These are phyloP conservation scores for Rhododendron simsii DNA, from an alignment of 148 eudicot genomes.

Conservation along the genomic window DNA sequence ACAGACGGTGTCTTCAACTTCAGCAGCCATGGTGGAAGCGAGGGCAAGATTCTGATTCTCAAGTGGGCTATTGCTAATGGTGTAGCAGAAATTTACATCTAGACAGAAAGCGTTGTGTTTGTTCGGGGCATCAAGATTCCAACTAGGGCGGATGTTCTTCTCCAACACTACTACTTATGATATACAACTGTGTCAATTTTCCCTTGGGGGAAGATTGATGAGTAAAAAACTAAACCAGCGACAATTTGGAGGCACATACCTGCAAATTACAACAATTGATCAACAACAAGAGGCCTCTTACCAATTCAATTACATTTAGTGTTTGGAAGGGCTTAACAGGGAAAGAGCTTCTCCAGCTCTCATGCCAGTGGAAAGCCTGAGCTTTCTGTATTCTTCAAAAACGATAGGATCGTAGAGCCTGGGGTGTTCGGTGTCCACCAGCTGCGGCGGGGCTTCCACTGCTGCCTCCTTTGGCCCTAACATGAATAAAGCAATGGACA, in stretches of 20 bases:
- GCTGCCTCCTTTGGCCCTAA: constrained; percentile 33
- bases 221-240: not conserved
- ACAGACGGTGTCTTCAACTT: too few species aligned
- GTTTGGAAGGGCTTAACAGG: constrained; percentile 13
- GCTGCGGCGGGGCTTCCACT: constrained; percentile 35
- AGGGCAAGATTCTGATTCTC: too few species aligned
- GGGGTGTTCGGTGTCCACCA: constrained; percentile 33
- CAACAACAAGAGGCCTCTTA: not conserved
- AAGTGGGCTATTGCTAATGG: too few species aligned
- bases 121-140: too few species aligned
- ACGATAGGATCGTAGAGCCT: constrained; percentile 31
- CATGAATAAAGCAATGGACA: constrained; percentile 41
- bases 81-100: too few species aligned
- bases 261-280: not conserved
- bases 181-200: too few species aligned
- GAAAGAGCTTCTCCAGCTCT: constrained; percentile 47
- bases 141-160: too few species aligned
- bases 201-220: too few species aligned
- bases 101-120: too few species aligned
- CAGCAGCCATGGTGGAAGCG: too few species aligned
- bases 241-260: not conserved
- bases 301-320: not conserved
- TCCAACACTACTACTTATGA: too few species aligned
- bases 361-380: constrained; percentile 32
- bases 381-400: constrained; percentile 35